Evolutionary conservation across 352 stramenopile species (phyloP), one percentile per base, ranked within the genome.

Genomic region (Phytophthora fragariaefolia): DNA sequence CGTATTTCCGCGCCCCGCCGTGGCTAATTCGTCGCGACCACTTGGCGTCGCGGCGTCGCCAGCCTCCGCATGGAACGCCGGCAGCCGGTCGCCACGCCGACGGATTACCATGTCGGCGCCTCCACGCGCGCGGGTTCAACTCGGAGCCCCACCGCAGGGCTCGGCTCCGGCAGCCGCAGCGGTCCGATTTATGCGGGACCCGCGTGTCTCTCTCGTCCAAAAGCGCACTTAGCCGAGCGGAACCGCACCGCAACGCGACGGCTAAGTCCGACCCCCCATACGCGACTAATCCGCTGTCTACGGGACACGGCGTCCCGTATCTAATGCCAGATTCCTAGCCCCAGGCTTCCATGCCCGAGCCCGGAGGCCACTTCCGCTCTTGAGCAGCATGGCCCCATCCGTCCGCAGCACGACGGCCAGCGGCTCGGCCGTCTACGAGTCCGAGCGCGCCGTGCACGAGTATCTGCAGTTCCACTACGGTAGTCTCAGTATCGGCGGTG

Each of bases 381-480:
- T 49, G 52, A 46, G 36, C 18, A 38, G 13, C 15, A 73, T 73
- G 65, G n/a, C 50, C 10, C 34, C 26, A 42, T 36, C 20, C 22
- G 82, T 90, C 42, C 87, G 90, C 52, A 96, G 87, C 76, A 97
- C 91, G 8, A 95, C 90, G 2, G 90, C 91, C 17, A 97, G 88
- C 69, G 90, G 90, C 26, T 94, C 88, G 17, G 74, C 84, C 28
- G 83, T 97, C 24, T 97, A 97, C 74, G 90, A 97, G 69, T 94
- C 87, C 15, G 81, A 91, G 43, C 78, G 90, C 30, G 91, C 91
- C 4, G 88, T 95, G 47, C 79, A 96, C 59, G 91, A 97, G 71
- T 97, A 97, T 54, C 67, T 97, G 6, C 91, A 97, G 72, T 97
- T 97, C 63, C 91, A 97, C 69, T 97, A 93, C 70, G 91, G 89